Percentiles rank a stretch among this genome's conserved stretches.
These are phyloP conservation scores for Porogramme epimiltina DNA, from an alignment of 1,284 basidiomycete genomes.

Conservation along the genomic window DNA sequence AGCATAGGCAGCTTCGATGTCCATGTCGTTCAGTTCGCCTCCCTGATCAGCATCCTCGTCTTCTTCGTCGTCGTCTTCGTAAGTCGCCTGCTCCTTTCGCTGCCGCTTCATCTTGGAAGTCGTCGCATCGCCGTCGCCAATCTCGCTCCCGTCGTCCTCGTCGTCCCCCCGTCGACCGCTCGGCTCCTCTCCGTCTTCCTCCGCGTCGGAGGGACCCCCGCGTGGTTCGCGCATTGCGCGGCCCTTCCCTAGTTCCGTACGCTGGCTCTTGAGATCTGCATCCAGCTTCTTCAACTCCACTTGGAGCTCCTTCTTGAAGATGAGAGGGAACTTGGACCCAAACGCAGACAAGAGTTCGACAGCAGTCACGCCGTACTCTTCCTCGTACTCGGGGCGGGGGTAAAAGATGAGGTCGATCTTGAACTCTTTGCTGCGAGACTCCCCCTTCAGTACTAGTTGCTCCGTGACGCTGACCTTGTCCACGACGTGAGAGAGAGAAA, in stretches of 20 bases:
- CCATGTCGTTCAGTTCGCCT: constrained; percentile 58
- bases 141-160: constrained; percentile 40
- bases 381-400: constrained; percentile 81
- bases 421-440: constrained; percentile 80
- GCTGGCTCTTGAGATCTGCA: constrained; percentile 82
- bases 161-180: constrained; percentile 42
- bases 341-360: constrained; percentile 79
- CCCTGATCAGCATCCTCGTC: constrained; percentile 56
- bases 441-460: constrained; percentile 68
- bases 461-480: constrained; percentile 88
- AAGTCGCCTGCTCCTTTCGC: constrained; percentile 52
- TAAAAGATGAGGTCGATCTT: constrained; percentile 86
- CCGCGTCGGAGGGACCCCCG: constrained; percentile 44
- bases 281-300: constrained; percentile 87
- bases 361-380: constrained; percentile 84
- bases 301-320: constrained; percentile 86
- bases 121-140: constrained; percentile 35
- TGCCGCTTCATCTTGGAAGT: constrained; percentile 49
- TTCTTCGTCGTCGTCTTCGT: constrained; percentile 53
- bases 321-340: constrained; percentile 78
- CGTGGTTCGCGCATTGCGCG: constrained; percentile 51
- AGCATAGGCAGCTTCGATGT: constrained; percentile 72
- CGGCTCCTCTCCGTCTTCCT: constrained; percentile 68
- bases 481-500: constrained; percentile 89
- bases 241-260: constrained; percentile 83